phyloP scores from a whole-genome alignment of 768 basidiomycete species.

The Calocybe gangraenosa region DNA sequence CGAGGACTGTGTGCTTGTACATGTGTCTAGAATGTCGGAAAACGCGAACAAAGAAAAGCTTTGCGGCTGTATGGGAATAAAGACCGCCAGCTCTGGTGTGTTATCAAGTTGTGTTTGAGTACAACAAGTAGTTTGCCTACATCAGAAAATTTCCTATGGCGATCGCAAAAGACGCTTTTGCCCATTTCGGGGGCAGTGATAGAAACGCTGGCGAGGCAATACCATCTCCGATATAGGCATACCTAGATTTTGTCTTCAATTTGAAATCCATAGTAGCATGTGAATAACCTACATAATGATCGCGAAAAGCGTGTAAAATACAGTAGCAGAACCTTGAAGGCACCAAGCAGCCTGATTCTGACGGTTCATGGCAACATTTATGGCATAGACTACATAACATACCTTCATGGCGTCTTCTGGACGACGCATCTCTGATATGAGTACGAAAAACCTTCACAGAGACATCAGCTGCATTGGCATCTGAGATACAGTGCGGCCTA shows the following conservation, averaged over 20 bases:
- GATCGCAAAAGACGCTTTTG: conserved; percentile 45
- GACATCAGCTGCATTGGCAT: no score
- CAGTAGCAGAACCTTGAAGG: conserved; percentile 49
- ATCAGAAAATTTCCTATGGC: conserved; percentile 49
- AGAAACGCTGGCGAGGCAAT: conserved; percentile 43
- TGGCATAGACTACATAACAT: background rate
- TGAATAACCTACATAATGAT: conserved; percentile 25
- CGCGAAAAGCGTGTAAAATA: conserved; percentile 45
- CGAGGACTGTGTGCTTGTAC: conserved; percentile 45
- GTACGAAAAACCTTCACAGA: conserved; percentile 44
- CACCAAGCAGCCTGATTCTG: conserved; percentile 43
- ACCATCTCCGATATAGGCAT: conserved; percentile 43
- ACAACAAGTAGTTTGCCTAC: conserved; percentile 21
- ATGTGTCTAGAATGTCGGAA: conserved; percentile 46
- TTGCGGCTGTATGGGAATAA: conserved; percentile 49
- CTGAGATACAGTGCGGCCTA: conserved; percentile 11
- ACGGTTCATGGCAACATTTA: background rate
- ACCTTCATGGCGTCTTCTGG: conserved; percentile 58
- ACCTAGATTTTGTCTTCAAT: no score
- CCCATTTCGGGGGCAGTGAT: conserved; percentile 45
- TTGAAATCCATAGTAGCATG: no score
- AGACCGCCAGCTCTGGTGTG: conserved; percentile 35
- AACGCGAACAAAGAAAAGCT: conserved; percentile 47
- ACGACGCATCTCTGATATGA: conserved; percentile 52
- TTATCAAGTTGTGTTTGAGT: background rate